Evolutionary conservation across 1,139 yeast species (phyloP).

Genomic region (Hyphopichia wangnamkhiaoensis): DNA sequence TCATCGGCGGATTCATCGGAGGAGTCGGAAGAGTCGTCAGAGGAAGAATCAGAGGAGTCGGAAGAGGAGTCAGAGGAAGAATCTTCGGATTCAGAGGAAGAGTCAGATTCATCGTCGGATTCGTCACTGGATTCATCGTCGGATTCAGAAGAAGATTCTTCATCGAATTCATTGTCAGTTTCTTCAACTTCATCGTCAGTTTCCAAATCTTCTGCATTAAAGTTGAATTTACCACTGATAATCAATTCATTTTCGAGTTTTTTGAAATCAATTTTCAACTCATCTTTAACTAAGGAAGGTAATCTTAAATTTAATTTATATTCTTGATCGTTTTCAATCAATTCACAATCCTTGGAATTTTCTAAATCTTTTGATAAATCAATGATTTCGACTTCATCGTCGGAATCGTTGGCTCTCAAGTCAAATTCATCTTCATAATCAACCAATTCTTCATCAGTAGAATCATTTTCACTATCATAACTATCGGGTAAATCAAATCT

Average conservation of each 20-base stretch:
- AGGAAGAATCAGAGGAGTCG: slow-evolving; percentile 11
- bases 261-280: slow-evolving; percentile 42
- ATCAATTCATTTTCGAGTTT: slow-evolving; percentile 46
- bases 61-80: slow-evolving; percentile 16
- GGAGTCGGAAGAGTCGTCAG: slow-evolving; percentile 10
- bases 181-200: slow-evolving; percentile 16
- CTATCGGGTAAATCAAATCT: slow-evolving; percentile 42
- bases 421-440: slow-evolving; percentile 24
- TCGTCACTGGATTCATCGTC: slow-evolving; percentile 13
- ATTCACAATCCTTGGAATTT: slow-evolving; percentile 48
- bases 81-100: slow-evolving; percentile 16
- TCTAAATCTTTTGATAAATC: slow-evolving; percentile 47
- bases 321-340: slow-evolving; percentile 40
- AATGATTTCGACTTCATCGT: slow-evolving; percentile 39
- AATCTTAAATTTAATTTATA: slow-evolving; percentile 47
- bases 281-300: slow-evolving; percentile 46
- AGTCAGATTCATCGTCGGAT: slow-evolving; percentile 10
- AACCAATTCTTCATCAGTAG: slow-evolving; percentile 40
- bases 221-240: slow-evolving; percentile 43
- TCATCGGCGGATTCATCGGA: slow-evolving; percentile 15
- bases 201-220: slow-evolving; percentile 25
- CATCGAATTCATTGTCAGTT: slow-evolving; percentile 10
- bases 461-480: slow-evolving; percentile 33
- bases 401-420: slow-evolving; percentile 32
- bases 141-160: slow-evolving; percentile 12